Percentiles rank a stretch among this genome's conserved stretches.
Conservation (phyloP, 352 stramenopile species). For the Pythium graminicola region DNA sequence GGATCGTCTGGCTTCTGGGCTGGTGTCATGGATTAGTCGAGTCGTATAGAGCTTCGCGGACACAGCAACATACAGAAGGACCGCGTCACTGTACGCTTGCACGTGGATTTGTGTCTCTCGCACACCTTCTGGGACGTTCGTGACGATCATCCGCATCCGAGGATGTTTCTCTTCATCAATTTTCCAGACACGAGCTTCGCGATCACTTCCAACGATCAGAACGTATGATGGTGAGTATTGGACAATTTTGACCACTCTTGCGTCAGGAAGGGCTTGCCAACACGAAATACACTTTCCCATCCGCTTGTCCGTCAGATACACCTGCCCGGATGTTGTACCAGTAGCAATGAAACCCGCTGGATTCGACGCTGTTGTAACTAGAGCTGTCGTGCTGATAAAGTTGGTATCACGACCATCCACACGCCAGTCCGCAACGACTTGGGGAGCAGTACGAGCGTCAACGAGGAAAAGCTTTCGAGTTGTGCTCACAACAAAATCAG, state of each 20-base stretch:
- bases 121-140: conserved; percentile 48
- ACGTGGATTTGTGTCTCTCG: conserved; percentile 42
- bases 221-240: conserved; percentile 54
- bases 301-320: conserved; percentile 48
- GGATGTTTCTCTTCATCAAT: conserved; percentile 25
- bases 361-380: conserved; percentile 25
- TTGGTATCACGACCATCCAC: conserved; percentile 36
- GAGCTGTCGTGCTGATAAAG: conserved; percentile 33
- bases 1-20: conserved; percentile 10
- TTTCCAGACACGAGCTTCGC: conserved; percentile 62
- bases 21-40: conserved; percentile 33
- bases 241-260: conserved; percentile 37
- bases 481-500: conserved; percentile 52
- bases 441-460: conserved; percentile 37
- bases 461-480: conserved; percentile 38
- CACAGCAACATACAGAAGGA: conserved; percentile 40
- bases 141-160: conserved; percentile 39
- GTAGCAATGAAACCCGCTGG: conserved; percentile 31
- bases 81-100: conserved; percentile 36
- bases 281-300: conserved; percentile 37
- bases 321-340: conserved; percentile 32
- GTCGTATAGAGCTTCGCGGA: conserved; percentile 35
- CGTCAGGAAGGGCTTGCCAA: conserved; percentile 58
- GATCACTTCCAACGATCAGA: conserved; percentile 53
- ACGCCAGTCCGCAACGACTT: conserved; percentile 57